A percentile compares a stretch with the other conserved stretches of the same genome.
Conservation (phyloP, 129 eudicot genomes). For the Escallonia rubra region DNA sequence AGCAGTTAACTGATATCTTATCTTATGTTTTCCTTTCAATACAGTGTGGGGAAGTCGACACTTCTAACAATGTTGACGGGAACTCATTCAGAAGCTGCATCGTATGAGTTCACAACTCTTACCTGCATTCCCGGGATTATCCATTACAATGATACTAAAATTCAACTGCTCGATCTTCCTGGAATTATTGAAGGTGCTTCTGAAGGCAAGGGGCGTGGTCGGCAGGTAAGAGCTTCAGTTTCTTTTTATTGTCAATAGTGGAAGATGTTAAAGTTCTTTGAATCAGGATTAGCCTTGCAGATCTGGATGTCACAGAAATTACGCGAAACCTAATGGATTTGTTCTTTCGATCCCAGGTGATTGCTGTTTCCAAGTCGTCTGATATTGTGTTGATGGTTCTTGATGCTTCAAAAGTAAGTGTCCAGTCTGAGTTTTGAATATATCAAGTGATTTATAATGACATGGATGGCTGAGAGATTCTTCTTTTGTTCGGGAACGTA, state of each 20-base stretch:
- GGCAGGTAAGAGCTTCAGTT: slow-evolving; percentile 57
- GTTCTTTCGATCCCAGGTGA: slow-evolving; percentile 53
- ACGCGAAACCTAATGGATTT: slow-evolving; percentile 7
- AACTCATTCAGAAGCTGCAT: slow-evolving; percentile 97
- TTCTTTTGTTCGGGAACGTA: too few species aligned
- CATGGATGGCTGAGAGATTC: too few species aligned
- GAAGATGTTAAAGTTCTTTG: not conserved
- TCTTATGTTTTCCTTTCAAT: not conserved
- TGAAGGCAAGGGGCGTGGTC: slow-evolving; percentile 99
- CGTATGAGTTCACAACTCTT: slow-evolving; percentile 94
- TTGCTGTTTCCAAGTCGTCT: slow-evolving; percentile 98
- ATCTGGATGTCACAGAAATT: not conserved
- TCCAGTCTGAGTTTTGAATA: slow-evolving; percentile 1
- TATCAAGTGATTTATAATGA: too few species aligned
- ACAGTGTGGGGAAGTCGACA: slow-evolving; percentile 95
- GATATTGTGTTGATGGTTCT: slow-evolving; percentile 97
- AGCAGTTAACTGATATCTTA: too few species aligned
- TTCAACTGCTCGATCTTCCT: slow-evolving; percentile 97
- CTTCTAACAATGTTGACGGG: slow-evolving; percentile 90
- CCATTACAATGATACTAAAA: slow-evolving; percentile 90
- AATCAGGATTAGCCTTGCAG: not conserved
- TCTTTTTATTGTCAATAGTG: not conserved
- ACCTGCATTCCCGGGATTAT: slow-evolving; percentile 98
- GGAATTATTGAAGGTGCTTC: slow-evolving; percentile 99
- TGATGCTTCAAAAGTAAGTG: slow-evolving; percentile 94